Evolutionary conservation across 192 early-diverging fungal species (phyloP).

Genomic region (Linnemannia zychae): DNA sequence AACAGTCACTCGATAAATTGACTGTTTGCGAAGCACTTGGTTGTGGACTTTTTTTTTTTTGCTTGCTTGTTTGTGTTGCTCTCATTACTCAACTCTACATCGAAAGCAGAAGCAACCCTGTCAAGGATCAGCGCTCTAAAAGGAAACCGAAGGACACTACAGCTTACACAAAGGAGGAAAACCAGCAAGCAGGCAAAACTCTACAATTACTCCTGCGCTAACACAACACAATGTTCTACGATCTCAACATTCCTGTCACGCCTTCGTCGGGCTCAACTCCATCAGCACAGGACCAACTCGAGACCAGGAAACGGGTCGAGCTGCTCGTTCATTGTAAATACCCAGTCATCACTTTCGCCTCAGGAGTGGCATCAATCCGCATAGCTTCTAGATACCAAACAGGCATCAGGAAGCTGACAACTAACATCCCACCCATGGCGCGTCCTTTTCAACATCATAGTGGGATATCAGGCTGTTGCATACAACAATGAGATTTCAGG

Average conservation of each 20-base stretch:
- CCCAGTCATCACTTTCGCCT: background rate
- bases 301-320: constrained; percentile 59
- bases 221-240: constrained; percentile 64
- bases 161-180: background rate
- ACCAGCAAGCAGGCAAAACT: no score
- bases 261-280: constrained; percentile 23
- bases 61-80: background rate
- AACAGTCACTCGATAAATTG: constrained; percentile 12
- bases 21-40: constrained; percentile 11
- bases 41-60: constrained; percentile 6
- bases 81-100: background rate
- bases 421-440: background rate
- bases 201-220: background rate
- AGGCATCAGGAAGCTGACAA: background rate
- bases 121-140: background rate
- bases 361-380: no score
- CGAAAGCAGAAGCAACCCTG: background rate
- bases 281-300: constrained; percentile 50
- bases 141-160: background rate
- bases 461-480: constrained; percentile 72
- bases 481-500: constrained; percentile 64
- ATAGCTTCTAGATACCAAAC: background rate
- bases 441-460: constrained; percentile 31
- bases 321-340: constrained; percentile 63
- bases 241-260: constrained; percentile 68